Base-by-base conservation (phyloP, 1,284 basidiomycete species). In the Phaffia rhodozyma region DNA sequence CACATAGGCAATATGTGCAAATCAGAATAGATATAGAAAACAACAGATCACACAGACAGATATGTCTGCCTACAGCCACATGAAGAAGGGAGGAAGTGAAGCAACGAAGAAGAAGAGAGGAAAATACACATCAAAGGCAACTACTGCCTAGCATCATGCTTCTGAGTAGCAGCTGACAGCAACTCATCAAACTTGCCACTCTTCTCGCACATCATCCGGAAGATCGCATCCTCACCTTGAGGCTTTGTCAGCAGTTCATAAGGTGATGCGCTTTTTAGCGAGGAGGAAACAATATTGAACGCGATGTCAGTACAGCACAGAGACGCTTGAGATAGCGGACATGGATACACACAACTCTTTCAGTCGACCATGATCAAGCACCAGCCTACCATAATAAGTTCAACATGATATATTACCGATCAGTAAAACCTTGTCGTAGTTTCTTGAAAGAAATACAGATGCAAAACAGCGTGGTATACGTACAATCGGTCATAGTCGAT, bases 331-430 rank as follows among this genome's bases (percentile, higher is more conserved):
- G 11, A 23, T 34, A 3, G n/a, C n/a, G n/a, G n/a, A n/a, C n/a
- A n/a, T n/a, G 11, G 32, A 23, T 2, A 52, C 58, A 25, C 11
- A 60, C 58, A 87, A 86, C 73, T 94, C 91, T 7, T 78, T 83
- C 50, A 91, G 77, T 58, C 79, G 76, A 5, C 91, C 91, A 68
- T 88, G 84, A 69, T 89, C 84, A 4, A 96, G 78, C 0, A 93
- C 86, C 52, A 94, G 79, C 16, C 38, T 43, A 16, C 16, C 16
- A 16, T 7, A 16, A 43, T 2, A 43, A 43, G 13, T 43, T 43
- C 38, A 43, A 43, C n/a, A n/a, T n/a, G n/a, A n/a, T n/a, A n/a
- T n/a, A n/a, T n/a, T n/a, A n/a, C n/a, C n/a, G n/a, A n/a, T n/a
- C n/a, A n/a, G n/a, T n/a, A n/a, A n/a, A n/a, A n/a, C n/a, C n/a